Evolutionary conservation across 345 rosid genomes (phyloP).

Genomic region (Microcos paniculata): DNA sequence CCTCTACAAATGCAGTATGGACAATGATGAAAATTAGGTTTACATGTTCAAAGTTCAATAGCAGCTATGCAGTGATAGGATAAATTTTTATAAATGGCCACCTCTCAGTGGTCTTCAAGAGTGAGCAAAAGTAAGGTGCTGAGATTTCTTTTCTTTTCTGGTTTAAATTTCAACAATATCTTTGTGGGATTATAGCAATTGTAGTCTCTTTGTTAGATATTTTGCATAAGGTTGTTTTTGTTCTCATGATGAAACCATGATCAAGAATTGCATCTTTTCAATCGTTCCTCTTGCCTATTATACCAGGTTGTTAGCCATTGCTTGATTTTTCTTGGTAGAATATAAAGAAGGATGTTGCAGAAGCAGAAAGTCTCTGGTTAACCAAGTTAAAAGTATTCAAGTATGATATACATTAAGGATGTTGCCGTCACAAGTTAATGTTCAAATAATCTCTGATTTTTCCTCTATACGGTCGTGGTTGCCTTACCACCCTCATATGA

Average conservation of each 20-base stretch:
- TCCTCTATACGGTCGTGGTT: too few relatives aligned
- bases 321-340: background rate
- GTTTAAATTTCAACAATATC: background rate
- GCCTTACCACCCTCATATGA: too few relatives aligned
- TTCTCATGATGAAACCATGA: background rate
- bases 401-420: too few relatives aligned
- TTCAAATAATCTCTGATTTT: too few relatives aligned
- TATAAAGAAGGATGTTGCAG: background rate
- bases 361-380: background rate
- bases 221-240: background rate
- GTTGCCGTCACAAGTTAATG: too few relatives aligned
- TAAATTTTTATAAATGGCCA: constrained; percentile 18
- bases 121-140: constrained; percentile 30
- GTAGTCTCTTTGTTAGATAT: constrained; percentile 12
- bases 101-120: constrained; percentile 17
- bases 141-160: background rate
- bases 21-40: constrained; percentile 54
- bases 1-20: constrained; percentile 61
- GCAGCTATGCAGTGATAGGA: constrained; percentile 29
- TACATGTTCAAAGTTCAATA: constrained; percentile 25
- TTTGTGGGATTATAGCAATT: constrained; percentile 14
- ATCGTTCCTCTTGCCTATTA: background rate
- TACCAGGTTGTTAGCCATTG: background rate
- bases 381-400: too few relatives aligned
- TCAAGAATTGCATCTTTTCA: background rate